Evolutionary conservation across 208 protist species (phyloP).

Genomic region (Naegleria gruberi): DNA sequence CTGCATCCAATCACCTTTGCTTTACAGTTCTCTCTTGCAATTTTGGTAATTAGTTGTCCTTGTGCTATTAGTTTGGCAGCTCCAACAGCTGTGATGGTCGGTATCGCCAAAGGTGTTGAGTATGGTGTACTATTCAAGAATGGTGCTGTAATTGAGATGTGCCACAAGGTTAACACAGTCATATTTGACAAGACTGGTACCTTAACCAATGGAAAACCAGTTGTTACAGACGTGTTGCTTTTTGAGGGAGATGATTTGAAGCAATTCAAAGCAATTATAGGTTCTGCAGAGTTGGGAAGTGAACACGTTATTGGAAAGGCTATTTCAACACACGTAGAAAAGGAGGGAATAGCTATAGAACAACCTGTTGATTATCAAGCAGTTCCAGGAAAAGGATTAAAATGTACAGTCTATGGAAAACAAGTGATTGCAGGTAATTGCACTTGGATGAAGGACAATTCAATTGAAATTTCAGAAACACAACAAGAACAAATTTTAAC

Average conservation of each 20-base stretch:
- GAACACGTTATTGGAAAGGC: slow-evolving; percentile 76
- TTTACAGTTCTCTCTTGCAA: slow-evolving; percentile 83
- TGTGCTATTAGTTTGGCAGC: slow-evolving; percentile 90
- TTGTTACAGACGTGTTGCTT: slow-evolving; percentile 47
- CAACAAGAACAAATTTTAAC: neutral
- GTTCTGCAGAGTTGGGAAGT: neutral
- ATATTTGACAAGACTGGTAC: slow-evolving; percentile 96
- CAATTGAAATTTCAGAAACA: neutral
- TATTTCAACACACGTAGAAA: slow-evolving; percentile 39
- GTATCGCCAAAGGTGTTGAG: slow-evolving; percentile 78
- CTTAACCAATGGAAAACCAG: slow-evolving; percentile 75
- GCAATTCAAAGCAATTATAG: neutral
- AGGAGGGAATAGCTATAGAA: slow-evolving; percentile 52
- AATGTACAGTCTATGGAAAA: neutral
- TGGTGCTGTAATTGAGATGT: slow-evolving; percentile 68
- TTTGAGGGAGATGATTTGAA: slow-evolving; percentile 18
- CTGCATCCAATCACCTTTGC: slow-evolving; percentile 58
- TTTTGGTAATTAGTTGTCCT: slow-evolving; percentile 89
- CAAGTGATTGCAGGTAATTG: neutral
- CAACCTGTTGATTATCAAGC: slow-evolving; percentile 46
- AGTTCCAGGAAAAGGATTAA: slow-evolving; percentile 43
- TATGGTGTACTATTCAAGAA: slow-evolving; percentile 85
- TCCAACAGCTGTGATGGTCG: slow-evolving; percentile 92
- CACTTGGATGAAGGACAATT: neutral
- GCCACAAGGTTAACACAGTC: slow-evolving; percentile 59